Evolutionary conservation across 441 rosid species (phyloP).

Genomic region (Pelargonium cotyledonis): DNA sequence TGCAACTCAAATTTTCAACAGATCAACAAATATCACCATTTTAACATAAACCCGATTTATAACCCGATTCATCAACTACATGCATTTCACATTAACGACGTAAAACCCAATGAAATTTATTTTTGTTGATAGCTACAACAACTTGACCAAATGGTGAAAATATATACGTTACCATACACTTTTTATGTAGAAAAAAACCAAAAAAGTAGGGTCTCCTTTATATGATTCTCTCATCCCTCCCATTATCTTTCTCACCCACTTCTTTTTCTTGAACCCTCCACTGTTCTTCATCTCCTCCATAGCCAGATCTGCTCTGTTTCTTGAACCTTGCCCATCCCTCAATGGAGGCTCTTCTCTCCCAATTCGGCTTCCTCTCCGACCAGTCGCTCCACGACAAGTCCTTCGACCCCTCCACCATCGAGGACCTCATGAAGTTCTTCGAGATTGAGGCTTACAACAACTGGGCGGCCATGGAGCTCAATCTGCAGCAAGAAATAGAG

Average conservation of each 20-base stretch:
- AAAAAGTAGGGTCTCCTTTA: not conserved
- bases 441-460: constrained; percentile 78
- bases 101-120: too few species aligned
- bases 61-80: too few species aligned
- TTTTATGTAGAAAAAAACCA: not conserved
- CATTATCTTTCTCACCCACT: not conserved
- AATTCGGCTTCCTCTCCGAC: constrained; percentile 68
- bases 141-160: too few species aligned
- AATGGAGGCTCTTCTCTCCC: constrained; percentile 77
- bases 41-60: too few species aligned
- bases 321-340: not conserved
- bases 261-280: not conserved
- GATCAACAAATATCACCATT: too few species aligned
- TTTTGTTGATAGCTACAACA: too few species aligned
- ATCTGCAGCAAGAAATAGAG: constrained; percentile 35
- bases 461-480: constrained; percentile 67
- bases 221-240: not conserved
- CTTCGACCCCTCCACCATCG: constrained; percentile 68
- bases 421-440: constrained; percentile 72
- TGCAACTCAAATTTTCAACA: too few species aligned
- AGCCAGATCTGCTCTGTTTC: not conserved
- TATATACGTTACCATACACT: not conserved
- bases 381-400: constrained; percentile 57
- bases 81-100: too few species aligned
- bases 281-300: not conserved